Evolutionary conservation across 2,329 filamentous ascomycete genomes (phyloP), one percentile per base, ranked within the genome.

Genomic region (Harringtonia aguacate): DNA sequence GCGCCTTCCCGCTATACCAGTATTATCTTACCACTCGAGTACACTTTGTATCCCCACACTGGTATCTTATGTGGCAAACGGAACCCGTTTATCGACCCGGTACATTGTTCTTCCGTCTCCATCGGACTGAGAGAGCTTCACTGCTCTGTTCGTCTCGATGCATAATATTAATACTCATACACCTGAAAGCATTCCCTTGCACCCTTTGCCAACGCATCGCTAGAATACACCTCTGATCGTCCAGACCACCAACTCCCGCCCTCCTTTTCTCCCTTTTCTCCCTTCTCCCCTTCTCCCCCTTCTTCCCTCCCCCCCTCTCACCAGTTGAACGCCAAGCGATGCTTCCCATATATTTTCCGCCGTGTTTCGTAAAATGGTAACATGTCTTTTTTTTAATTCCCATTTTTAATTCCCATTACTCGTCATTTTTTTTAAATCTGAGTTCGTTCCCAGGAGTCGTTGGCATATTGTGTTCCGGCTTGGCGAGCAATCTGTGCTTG

Each of bases 381-480:
- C n/a, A 15, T 4, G n/a, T n/a, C n/a, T n/a, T n/a, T n/a, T n/a
- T n/a, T n/a, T n/a, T n/a, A n/a, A n/a, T n/a, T n/a, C n/a, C n/a
- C n/a, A n/a, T n/a, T n/a, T n/a, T n/a, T n/a, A 28, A 9, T 24
- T 21, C 36, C 36, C 10, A 14, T 7, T 34, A 13, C 9, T 34
- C 9, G 7, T 17, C n/a, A n/a, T n/a, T n/a, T n/a, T n/a, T n/a
- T n/a, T 24, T 27, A 48, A 1, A 50, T 41, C 39, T 55, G 52
- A 21, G 52, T 53, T 38, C 46, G 49, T 37, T 56, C 51, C 57
- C 68, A 68, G 52, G 67, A 67, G 46, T 64, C 60, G 46, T 58
- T 62, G 24, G 67, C 66, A 47, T 67, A 64, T 44, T 53, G 59
- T 36, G 63, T 64, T 29, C 64, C 68, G 52, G 62, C 62, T 31